Conservation (phyloP, 331 rosid species). For the Erythrophleum ivorense region DNA sequence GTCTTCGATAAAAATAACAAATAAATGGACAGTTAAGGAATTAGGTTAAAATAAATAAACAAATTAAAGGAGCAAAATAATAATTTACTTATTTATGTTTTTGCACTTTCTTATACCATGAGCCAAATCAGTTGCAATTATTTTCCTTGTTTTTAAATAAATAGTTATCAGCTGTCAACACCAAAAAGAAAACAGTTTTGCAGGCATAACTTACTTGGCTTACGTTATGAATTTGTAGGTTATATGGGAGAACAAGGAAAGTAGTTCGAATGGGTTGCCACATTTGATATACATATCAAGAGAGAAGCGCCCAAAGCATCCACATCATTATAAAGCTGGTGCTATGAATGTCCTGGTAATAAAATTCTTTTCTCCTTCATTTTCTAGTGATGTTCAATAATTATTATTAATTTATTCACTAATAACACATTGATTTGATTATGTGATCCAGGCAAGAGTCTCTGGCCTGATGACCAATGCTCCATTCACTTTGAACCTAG, state of each 20-base stretch:
- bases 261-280: conserved; percentile 47
- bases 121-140: too few species aligned
- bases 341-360: conserved; percentile 83
- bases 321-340: conserved; percentile 80
- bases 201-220: too few species aligned
- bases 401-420: background rate
- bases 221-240: conserved; percentile 41
- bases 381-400: background rate
- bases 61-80: too few species aligned
- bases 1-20: too few species aligned
- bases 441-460: conserved; percentile 60
- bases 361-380: background rate
- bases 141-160: too few species aligned
- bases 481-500: conserved; percentile 69
- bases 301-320: conserved; percentile 66
- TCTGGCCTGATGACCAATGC: conserved; percentile 83
- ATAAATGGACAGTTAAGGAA: too few species aligned
- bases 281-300: conserved; percentile 73
- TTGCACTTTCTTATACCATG: too few species aligned
- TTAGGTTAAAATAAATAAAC: too few species aligned
- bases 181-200: too few species aligned
- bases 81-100: too few species aligned
- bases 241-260: conserved; percentile 61
- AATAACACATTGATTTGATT: background rate
- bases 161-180: too few species aligned